Evolutionary conservation across 352 stramenopile species (phyloP), one percentile per base, ranked within the genome.

Genomic region (Pythium brassicae): DNA sequence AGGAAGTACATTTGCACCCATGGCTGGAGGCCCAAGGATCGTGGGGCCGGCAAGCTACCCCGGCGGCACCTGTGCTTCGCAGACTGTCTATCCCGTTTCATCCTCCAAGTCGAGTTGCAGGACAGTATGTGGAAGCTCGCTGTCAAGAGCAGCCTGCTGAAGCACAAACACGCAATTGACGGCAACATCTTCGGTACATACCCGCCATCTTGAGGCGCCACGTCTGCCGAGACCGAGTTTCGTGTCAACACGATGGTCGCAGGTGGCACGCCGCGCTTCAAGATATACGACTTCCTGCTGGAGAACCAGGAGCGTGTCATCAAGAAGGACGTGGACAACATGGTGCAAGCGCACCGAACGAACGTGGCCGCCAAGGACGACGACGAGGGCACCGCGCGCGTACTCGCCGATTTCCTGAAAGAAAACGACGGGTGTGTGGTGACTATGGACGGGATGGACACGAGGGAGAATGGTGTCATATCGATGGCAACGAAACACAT

Each of bases 401-500:
- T 37, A 9, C 32, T 37, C 32, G 32, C 32, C 9, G 22, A 46
- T 6, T 46, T 46, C 11, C 0, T 46, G 19, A 7, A 22, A 12
- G 40, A 46, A 4, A 22, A 46, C n/a, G 40, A 46, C 40, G 40
- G 39, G 9, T 45, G 40, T 22, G 17, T 26, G 19, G 19, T 46
- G 8, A 62, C 50, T 0, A 20, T 71, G 8, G 46, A 59, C 20
- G 46, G 61, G 29, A 61, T 51, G 9, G 42, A 15, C 2, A 1
- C 23, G 0, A 15, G 54, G 0, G 26, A 67, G 10, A 67, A 34
- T 2, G 63, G 55, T 0, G 51, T 65, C 40, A 59, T 71, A 15
- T 63, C 40, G 19, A 26, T 68, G 35, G 39, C 26, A 4, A 51
- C 12, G 4, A 17, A 7, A 0, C 50, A 49, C 20, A 67, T 65